A percentile compares a stretch with the other conserved stretches of the same genome.
phyloP scores from a whole-genome alignment of 345 rosid species.

The Hevea brasiliensis region DNA sequence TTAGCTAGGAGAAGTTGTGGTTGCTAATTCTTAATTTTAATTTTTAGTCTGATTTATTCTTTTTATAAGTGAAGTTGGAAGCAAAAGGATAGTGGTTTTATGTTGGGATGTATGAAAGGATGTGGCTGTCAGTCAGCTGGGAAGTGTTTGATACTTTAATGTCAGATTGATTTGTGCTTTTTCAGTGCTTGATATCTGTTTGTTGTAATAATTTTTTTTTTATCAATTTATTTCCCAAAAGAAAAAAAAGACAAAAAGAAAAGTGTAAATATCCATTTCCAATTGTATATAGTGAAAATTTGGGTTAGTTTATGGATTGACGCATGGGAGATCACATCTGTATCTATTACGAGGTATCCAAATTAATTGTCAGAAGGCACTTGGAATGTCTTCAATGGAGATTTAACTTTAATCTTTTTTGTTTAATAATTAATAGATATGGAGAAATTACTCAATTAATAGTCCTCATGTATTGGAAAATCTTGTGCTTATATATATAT shows the following conservation, averaged over 20 bases:
- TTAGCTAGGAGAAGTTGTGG: background rate
- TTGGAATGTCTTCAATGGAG: too few species aligned
- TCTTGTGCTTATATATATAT: too few species aligned
- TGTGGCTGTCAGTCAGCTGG: background rate
- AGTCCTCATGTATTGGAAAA: too few species aligned
- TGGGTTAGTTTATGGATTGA: too few species aligned
- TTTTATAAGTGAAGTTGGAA: background rate
- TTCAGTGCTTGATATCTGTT: background rate
- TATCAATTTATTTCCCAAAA: background rate
- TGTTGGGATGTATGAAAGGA: conserved; percentile 36
- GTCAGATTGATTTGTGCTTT: conserved; percentile 7
- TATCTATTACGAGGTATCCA: too few species aligned
- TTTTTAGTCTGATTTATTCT: background rate
- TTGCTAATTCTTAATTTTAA: conserved; percentile 3
- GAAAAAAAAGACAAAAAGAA: background rate
- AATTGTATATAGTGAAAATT: conserved; percentile 17
- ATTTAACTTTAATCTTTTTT: too few species aligned
- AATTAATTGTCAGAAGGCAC: too few species aligned
- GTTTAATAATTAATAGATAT: too few species aligned
- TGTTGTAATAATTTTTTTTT: conserved; percentile 13
- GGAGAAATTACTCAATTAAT: too few species aligned
- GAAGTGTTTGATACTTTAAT: conserved; percentile 13
- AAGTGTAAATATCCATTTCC: background rate
- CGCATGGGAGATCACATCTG: too few species aligned
- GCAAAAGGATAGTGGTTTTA: conserved; percentile 13